These are phyloP conservation scores for Lactarius evosmus DNA, from an alignment of 768 basidiomycete species.

Conservation along the genomic window DNA sequence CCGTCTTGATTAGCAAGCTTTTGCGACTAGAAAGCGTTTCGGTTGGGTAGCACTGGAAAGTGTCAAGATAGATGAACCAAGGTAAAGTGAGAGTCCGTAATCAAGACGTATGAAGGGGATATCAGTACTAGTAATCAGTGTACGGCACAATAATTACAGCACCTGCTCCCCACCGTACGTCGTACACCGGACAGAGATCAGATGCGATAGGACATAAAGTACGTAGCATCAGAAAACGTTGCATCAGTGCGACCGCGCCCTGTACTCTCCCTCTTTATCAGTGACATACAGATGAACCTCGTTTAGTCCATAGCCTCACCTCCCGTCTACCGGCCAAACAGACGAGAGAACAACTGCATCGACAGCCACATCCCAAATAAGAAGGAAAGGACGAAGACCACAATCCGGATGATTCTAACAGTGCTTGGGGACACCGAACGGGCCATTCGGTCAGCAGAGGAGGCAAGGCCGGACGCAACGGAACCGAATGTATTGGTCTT, in stretches of 20 bases:
- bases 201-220: conserved; percentile 11
- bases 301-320: not conserved
- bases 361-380: conserved; percentile 36
- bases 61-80: not conserved
- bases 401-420: conserved; percentile 27
- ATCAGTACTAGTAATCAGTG: not conserved
- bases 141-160: not conserved
- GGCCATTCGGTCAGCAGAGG: conserved; percentile 35
- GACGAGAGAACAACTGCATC: conserved; percentile 31
- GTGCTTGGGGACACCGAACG: conserved; percentile 35
- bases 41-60: not conserved
- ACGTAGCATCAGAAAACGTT: not conserved
- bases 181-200: not conserved
- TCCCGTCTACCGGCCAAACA: conserved; percentile 11
- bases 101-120: not conserved
- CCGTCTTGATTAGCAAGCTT: not conserved
- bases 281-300: not conserved
- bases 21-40: not conserved
- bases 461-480: conserved; percentile 34
- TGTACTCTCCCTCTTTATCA: not conserved
- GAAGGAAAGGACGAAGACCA: conserved; percentile 29
- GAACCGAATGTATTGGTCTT: conserved; percentile 36
- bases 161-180: not conserved
- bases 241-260: not conserved
- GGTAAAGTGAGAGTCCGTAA: not conserved